Evolutionary conservation across 2,329 filamentous ascomycete species (phyloP).

Genomic region (Microascus cirrosus): DNA sequence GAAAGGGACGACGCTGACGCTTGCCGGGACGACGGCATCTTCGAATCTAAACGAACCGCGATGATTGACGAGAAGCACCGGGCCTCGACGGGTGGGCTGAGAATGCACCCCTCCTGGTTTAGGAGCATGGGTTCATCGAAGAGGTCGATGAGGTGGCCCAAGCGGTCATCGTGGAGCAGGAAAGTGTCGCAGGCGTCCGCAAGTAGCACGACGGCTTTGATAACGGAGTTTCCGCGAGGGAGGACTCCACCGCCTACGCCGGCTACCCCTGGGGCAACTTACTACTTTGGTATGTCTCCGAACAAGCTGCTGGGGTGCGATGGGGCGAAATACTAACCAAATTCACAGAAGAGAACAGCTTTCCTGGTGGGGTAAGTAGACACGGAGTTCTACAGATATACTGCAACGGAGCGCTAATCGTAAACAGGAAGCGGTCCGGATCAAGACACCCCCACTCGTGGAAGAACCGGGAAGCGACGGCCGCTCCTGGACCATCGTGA

Average conservation of each 20-base stretch:
- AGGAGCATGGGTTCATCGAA: background rate
- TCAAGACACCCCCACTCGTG: conserved; percentile 1
- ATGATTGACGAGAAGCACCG: background rate
- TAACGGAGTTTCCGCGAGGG: background rate
- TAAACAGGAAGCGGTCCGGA: background rate
- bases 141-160: background rate
- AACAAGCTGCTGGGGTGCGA: background rate
- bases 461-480: background rate
- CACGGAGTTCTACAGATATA: background rate
- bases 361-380: conserved; percentile 3
- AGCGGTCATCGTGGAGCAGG: background rate
- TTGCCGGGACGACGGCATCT: background rate
- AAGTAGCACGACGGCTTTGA: background rate
- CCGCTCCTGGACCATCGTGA: background rate
- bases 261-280: background rate
- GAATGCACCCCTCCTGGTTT: background rate
- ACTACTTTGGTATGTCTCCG: background rate
- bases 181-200: background rate
- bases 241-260: background rate
- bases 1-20: background rate
- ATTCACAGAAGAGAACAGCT: background rate
- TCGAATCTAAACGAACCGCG: background rate
- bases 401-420: background rate
- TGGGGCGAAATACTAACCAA: background rate
- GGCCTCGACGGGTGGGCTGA: background rate